Evolutionary conservation across 371 early-diverging fungal species (phyloP).

Genomic region (Vairimorpha apis): DNA sequence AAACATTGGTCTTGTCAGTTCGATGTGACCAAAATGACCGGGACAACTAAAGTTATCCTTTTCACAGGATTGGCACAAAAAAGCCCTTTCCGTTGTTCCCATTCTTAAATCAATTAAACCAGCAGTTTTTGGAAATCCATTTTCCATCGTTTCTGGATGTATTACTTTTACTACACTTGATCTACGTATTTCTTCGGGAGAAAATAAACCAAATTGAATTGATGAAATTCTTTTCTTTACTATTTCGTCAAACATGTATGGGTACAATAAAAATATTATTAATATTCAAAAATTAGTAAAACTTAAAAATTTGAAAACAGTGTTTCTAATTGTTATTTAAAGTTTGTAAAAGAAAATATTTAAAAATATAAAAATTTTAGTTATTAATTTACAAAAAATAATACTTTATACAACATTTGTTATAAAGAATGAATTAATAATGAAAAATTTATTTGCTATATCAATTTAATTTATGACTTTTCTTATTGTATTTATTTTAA

Average conservation of each 20-base stretch:
- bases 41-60: conserved; percentile 88
- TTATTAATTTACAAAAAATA: too few species aligned
- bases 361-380: too few species aligned
- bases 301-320: too few species aligned
- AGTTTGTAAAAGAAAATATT: too few species aligned
- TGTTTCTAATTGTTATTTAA: too few species aligned
- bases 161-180: conserved; percentile 90
- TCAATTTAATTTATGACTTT: too few species aligned
- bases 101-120: conserved; percentile 93
- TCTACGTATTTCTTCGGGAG: conserved; percentile 67
- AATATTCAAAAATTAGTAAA: too few species aligned
- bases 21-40: conserved; percentile 98
- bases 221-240: conserved; percentile 39
- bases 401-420: too few species aligned
- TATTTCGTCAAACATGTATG: conserved; percentile 45
- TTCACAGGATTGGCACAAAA: conserved; percentile 91
- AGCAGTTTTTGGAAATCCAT: conserved; percentile 75
- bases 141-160: conserved; percentile 85
- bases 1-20: conserved; percentile 90
- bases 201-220: conserved; percentile 78
- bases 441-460: too few species aligned
- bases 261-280: background rate
- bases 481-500: too few species aligned
- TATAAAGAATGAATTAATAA: too few species aligned
- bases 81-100: conserved; percentile 95